A percentile compares a stretch with the other conserved stretches of the same genome.
These are phyloP conservation scores for Asclepias syriaca DNA, from an alignment of 257 asterid genomes.

Conservation along the genomic window DNA sequence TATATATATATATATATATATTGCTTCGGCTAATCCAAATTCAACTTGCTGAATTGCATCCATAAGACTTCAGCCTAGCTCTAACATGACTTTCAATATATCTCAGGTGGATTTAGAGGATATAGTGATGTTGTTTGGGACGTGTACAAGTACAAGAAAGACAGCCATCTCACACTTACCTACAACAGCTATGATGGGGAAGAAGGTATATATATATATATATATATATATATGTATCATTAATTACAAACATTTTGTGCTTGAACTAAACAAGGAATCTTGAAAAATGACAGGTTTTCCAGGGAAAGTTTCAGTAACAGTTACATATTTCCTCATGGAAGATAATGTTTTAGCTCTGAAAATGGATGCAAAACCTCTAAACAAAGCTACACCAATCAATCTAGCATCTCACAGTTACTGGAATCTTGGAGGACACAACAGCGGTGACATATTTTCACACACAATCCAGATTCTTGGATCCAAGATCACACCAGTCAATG, in stretches of 20 bases:
- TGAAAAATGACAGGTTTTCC: conserved; percentile 55
- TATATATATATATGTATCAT: too few species aligned
- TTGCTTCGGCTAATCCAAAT: too few species aligned
- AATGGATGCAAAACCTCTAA: conserved; percentile 55
- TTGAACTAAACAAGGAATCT: too few species aligned
- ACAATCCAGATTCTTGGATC: conserved; percentile 51
- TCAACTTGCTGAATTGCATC: too few species aligned
- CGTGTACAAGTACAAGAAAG: conserved; percentile 25
- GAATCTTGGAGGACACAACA: conserved; percentile 74
- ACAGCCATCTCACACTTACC: conserved; percentile 49
- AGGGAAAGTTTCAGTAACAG: conserved; percentile 47
- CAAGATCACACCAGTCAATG: conserved; percentile 53
- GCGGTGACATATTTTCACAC: conserved; percentile 60
- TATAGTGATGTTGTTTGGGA: conserved; percentile 63
- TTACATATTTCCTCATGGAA: conserved; percentile 53
- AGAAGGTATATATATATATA: conserved; percentile 40
- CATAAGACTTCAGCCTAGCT: too few species aligned
- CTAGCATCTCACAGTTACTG: conserved; percentile 82
- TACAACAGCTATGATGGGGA: conserved; percentile 70
- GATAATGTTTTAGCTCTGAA: conserved; percentile 38
- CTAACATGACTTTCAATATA: too few species aligned
- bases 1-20: too few species aligned
- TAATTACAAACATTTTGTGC: too few species aligned
- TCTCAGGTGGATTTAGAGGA: conserved; percentile 64
- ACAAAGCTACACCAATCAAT: conserved; percentile 69